Evolutionary conservation across 768 basidiomycete species (phyloP).

Genomic region (Mrakia frigida): DNA sequence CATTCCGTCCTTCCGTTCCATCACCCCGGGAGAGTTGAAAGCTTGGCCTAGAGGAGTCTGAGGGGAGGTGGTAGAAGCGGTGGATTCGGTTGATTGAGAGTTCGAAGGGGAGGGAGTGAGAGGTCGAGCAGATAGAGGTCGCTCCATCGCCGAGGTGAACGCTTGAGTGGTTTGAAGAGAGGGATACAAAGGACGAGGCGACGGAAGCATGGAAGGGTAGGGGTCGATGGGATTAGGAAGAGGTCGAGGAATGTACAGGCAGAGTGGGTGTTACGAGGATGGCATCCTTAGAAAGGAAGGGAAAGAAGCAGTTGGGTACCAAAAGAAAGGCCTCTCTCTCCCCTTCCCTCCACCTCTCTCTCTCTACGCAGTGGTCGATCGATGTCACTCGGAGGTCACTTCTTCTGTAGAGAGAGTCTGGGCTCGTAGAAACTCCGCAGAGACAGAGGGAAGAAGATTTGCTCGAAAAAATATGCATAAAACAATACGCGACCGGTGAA

Average conservation of each 20-base stretch:
- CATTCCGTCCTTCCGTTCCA: background rate
- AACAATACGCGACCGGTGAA: too few species aligned
- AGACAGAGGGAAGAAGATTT: too few species aligned
- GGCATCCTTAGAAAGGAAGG: background rate
- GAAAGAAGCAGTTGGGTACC: background rate
- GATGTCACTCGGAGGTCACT: background rate
- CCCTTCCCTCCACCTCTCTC: background rate
- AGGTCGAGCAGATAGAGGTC: background rate
- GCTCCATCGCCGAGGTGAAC: background rate
- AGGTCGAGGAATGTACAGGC: background rate
- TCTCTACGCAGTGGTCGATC: background rate
- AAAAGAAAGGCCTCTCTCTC: background rate
- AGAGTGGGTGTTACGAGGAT: conserved; percentile 3
- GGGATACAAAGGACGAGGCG: conserved; percentile 2
- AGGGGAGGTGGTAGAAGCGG: background rate
- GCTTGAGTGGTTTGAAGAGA: background rate
- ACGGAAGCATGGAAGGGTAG: background rate
- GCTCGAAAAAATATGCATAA: too few species aligned
- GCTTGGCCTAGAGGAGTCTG: background rate
- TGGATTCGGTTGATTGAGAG: conserved; percentile 2
- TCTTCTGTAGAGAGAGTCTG: background rate
- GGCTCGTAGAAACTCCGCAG: background rate
- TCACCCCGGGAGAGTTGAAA: conserved; percentile 8
- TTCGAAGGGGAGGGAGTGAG: conserved; percentile 9
- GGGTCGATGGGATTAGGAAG: background rate